These are phyloP conservation scores for Fusarium caatingaense DNA, from an alignment of 2,329 filamentous ascomycete genomes.

Conservation along the genomic window DNA sequence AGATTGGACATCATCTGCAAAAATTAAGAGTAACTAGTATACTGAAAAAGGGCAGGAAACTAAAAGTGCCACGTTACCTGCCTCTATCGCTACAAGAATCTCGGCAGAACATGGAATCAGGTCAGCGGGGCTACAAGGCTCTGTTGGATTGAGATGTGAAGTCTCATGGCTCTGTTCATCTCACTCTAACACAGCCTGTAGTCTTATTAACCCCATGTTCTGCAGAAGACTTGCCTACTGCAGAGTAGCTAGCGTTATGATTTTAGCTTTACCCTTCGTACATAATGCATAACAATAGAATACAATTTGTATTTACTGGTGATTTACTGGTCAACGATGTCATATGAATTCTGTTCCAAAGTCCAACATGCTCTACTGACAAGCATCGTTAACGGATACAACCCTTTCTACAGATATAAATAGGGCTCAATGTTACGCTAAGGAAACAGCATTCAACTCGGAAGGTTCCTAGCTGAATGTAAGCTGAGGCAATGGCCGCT, in stretches of 20 bases:
- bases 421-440: neutral
- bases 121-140: neutral
- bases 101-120: neutral
- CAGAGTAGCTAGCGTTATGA: neutral
- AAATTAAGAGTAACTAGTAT: neutral
- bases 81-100: neutral
- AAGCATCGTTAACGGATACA: neutral
- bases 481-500: neutral
- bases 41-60: neutral
- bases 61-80: neutral
- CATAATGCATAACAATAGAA: neutral
- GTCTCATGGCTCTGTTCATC: neutral
- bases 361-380: neutral
- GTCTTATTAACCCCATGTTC: neutral
- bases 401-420: neutral
- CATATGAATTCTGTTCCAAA: neutral
- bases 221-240: too few relatives aligned
- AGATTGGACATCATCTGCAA: neutral
- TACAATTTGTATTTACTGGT: neutral
- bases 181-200: neutral
- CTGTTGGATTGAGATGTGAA: neutral
- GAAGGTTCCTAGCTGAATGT: neutral
- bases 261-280: neutral
- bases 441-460: neutral
- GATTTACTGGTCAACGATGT: neutral